Conservation (phyloP, 2,329 filamentous ascomycete species). For the Parasarocladium wereldwijsianum region DNA sequence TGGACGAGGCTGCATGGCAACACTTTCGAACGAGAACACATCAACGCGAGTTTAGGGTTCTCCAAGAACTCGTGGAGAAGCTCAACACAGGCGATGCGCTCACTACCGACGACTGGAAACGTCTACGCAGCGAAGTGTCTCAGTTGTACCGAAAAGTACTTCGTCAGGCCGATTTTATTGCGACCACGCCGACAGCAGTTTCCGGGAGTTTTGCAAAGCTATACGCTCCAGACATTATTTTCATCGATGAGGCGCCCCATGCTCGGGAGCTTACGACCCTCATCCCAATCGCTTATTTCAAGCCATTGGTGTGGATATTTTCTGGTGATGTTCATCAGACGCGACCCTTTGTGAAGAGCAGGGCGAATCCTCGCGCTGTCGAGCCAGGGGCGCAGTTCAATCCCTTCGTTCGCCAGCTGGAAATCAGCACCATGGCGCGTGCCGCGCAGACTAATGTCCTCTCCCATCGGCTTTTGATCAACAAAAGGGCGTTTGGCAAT, state of each 20-base stretch:
- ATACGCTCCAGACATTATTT: conserved; percentile 70
- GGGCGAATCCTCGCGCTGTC: conserved; percentile 7
- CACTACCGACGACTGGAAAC: conserved; percentile 13
- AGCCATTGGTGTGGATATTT: conserved; percentile 27
- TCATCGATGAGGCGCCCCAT: conserved; percentile 57
- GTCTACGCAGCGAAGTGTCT: conserved; percentile 16
- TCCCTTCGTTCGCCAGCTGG: conserved; percentile 17
- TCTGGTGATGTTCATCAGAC: conserved; percentile 31
- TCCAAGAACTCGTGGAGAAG: conserved; percentile 21
- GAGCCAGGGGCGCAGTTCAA: conserved; percentile 13
- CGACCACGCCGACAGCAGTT: conserved; percentile 29
- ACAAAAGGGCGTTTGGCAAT: conserved; percentile 21
- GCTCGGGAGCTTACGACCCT: conserved; percentile 29
- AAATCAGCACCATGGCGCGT: conserved; percentile 23
- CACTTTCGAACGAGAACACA: conserved; percentile 21
- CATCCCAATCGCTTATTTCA: conserved; percentile 27
- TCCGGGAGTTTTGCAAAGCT: conserved; percentile 25
- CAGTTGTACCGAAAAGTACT: conserved; percentile 24
- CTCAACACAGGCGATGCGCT: conserved; percentile 14
- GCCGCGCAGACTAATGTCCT: conserved; percentile 17
- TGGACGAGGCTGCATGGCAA: conserved; percentile 28
- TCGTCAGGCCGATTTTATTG: conserved; percentile 25
- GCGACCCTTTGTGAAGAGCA: conserved; percentile 23
- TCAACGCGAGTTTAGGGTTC: conserved; percentile 9
- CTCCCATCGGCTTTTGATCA: conserved; percentile 18